phyloP scores from a whole-genome alignment of 345 rosid genomes.

The Microthlaspi erraticum region DNA sequence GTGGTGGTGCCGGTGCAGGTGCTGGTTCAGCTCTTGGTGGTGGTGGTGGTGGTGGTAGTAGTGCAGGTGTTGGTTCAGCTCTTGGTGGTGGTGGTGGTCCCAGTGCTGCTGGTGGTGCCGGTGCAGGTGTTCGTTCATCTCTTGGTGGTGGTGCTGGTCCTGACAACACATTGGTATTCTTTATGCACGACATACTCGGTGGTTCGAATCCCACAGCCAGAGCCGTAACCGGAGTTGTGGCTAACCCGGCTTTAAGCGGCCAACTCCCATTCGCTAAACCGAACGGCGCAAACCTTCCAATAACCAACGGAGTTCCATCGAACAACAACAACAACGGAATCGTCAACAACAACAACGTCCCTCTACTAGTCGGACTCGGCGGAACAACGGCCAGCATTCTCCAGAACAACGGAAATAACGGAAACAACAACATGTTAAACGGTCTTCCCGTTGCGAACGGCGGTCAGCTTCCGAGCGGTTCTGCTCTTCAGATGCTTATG shows the following conservation, averaged over 20 bases:
- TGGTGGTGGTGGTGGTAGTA: slow-evolving; percentile 29
- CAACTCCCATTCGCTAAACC: slow-evolving; percentile 90
- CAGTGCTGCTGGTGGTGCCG: slow-evolving; percentile 3
- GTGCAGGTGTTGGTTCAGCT: slow-evolving; percentile 23
- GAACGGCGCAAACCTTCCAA: slow-evolving; percentile 75
- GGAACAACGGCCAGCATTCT: slow-evolving; percentile 60
- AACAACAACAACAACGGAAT: slow-evolving; percentile 68
- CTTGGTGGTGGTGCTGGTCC: slow-evolving; percentile 33
- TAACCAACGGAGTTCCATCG: slow-evolving; percentile 64
- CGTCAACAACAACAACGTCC: slow-evolving; percentile 82
- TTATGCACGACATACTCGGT: slow-evolving; percentile 81
- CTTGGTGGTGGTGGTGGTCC: slow-evolving; percentile 29
- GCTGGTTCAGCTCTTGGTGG: slow-evolving; percentile 28
- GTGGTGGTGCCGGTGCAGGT: slow-evolving; percentile 20
- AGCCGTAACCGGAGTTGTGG: slow-evolving; percentile 76
- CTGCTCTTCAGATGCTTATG: slow-evolving; percentile 66
- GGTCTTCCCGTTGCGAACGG: slow-evolving; percentile 55
- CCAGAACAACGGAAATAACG: slow-evolving; percentile 57
- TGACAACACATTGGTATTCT: slow-evolving; percentile 57
- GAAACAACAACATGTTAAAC: slow-evolving; percentile 49
- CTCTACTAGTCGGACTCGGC: slow-evolving; percentile 75
- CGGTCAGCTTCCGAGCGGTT: slow-evolving; percentile 61
- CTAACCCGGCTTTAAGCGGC: slow-evolving; percentile 67
- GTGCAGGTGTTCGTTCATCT: slow-evolving; percentile 22
- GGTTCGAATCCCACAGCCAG: slow-evolving; percentile 76